Evolutionary conservation across 2,329 filamentous ascomycete species (phyloP).

Genomic region (Aspergillus clavatus): DNA sequence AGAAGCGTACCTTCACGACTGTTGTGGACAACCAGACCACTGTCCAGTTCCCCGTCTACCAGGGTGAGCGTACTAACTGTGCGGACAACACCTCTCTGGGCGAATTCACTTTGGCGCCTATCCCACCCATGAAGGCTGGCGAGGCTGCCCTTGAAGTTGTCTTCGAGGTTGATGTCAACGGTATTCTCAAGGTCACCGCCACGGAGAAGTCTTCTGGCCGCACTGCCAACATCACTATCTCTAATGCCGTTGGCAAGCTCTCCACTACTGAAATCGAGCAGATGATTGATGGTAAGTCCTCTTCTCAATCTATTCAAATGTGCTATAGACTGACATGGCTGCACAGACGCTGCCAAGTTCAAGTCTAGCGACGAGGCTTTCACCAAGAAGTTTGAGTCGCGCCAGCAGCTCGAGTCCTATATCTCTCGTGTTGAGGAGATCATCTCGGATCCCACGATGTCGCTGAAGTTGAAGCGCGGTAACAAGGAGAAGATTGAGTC

Average conservation of each 20-base stretch:
- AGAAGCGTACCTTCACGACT: constrained; percentile 88
- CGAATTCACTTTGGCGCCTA: constrained; percentile 93
- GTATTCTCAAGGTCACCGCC: constrained; percentile 98
- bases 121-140: constrained; percentile 80
- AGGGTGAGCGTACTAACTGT: constrained; percentile 97
- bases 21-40: constrained; percentile 63
- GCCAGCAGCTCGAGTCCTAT: constrained; percentile 99
- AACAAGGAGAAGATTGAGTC: constrained; percentile 99
- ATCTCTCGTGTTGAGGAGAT: constrained; percentile 99
- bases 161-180: constrained; percentile 99
- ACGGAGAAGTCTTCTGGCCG: constrained; percentile 98
- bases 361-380: constrained; percentile 97
- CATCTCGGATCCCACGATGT: constrained; percentile 90
- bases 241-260: constrained; percentile 98
- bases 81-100: constrained; percentile 97
- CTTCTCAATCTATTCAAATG: too few relatives aligned
- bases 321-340: constrained; percentile 6
- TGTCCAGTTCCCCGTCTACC: constrained; percentile 87
- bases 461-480: constrained; percentile 95
- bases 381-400: constrained; percentile 98
- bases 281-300: constrained; percentile 83
- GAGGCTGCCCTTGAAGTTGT: constrained; percentile 96
- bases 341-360: constrained; percentile 92
- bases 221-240: constrained; percentile 98
- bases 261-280: constrained; percentile 91